Percentiles rank a stretch among this genome's conserved stretches.
Conservation (phyloP, 2,329 filamentous ascomycete species). For the Diaporthe capsici region DNA sequence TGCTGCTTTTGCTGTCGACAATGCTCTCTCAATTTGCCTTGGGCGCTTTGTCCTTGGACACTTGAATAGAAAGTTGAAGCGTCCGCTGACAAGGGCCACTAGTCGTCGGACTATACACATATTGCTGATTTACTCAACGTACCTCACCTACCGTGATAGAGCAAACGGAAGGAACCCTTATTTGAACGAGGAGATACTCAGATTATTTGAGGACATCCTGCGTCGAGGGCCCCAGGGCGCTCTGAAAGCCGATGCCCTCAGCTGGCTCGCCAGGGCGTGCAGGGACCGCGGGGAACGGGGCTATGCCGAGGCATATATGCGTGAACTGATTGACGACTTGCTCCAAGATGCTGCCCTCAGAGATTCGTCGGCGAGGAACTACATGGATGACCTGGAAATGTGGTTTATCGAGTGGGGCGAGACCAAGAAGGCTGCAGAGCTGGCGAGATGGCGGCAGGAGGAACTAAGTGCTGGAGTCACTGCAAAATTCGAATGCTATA, state of each 20-base stretch:
- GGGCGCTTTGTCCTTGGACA: too few relatives aligned
- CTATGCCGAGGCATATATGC: conserved; percentile 31
- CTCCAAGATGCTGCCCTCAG: neutral
- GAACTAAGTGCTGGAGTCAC: neutral
- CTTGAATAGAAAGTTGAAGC: neutral
- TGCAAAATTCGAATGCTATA: neutral
- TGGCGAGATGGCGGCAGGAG: conserved; percentile 12
- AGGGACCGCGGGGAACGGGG: conserved; percentile 14
- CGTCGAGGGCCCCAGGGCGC: neutral
- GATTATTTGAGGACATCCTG: conserved; percentile 17
- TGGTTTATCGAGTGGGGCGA: conserved; percentile 28
- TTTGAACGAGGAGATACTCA: conserved; percentile 2
- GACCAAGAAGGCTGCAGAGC: conserved; percentile 20
- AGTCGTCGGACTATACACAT: conserved; percentile 30
- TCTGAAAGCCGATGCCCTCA: neutral
- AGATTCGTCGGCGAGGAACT: neutral
- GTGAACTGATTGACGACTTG: conserved; percentile 16
- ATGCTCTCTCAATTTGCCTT: too few relatives aligned
- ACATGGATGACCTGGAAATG: conserved; percentile 26
- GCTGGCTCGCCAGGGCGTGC: conserved; percentile 26
- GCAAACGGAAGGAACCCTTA: conserved; percentile 20
- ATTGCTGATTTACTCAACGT: conserved; percentile 22
- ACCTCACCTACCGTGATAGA: conserved; percentile 28
- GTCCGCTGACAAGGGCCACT: neutral
- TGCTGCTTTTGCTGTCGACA: neutral